Evolutionary conservation across 176 grass and related monocot species (phyloP).

Genomic region (Eragrostis nindensis): DNA sequence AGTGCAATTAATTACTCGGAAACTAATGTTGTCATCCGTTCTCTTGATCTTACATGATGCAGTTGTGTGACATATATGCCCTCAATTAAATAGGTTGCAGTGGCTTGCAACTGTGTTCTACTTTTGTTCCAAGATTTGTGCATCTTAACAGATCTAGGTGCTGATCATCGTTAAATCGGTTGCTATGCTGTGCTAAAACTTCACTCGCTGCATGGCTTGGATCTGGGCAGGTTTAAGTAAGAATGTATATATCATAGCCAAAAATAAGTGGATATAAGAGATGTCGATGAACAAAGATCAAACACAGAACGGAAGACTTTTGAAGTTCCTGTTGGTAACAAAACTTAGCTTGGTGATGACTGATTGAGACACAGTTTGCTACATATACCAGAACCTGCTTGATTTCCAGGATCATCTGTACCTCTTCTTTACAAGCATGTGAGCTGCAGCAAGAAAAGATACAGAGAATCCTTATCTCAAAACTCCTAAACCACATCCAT

Average conservation of each 20-base stretch:
- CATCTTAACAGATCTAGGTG: not conserved
- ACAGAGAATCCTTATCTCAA: constrained; percentile 43
- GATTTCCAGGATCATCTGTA: constrained; percentile 50
- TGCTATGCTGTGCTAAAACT: not conserved
- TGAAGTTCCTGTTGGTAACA: not conserved
- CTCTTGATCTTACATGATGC: too few species aligned
- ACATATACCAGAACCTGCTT: not conserved
- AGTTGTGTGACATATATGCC: too few species aligned
- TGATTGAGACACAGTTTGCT: not conserved
- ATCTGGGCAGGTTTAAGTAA: not conserved
- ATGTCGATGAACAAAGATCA: not conserved
- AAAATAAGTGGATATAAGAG: not conserved
- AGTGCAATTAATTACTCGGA: not conserved
- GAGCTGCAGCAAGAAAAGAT: constrained; percentile 37
- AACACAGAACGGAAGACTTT: not conserved
- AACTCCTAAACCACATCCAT: constrained; percentile 28
- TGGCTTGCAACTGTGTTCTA: too few species aligned
- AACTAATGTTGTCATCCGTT: too few species aligned
- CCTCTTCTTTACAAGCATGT: constrained; percentile 43
- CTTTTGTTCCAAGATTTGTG: not conserved
- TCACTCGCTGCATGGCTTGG: not conserved
- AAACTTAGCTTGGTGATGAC: not conserved
- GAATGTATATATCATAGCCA: not conserved
- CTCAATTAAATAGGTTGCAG: too few species aligned
- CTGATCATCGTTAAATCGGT: not conserved